phyloP scores from a whole-genome alignment of 306 rosid genomes.

The Pterocarpus macrocarpus region DNA sequence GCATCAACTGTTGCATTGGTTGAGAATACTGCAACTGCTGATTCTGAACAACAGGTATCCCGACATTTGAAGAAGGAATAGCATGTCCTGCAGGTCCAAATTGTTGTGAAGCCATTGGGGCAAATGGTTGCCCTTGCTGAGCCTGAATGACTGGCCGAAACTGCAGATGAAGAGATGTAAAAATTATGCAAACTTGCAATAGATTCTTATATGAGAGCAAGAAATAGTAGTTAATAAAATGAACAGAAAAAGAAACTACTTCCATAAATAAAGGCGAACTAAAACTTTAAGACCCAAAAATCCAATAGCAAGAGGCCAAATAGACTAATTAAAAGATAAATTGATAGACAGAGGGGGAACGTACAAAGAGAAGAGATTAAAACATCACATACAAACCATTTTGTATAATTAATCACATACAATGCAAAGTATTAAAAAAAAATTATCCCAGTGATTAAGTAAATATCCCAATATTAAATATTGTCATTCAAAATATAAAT shows the following conservation, averaged over 20 bases:
- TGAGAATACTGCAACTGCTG: conserved; percentile 87
- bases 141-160: conserved; percentile 79
- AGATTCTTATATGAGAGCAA: conserved; percentile 18
- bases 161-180: conserved; percentile 56
- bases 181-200: conserved; percentile 40
- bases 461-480: neutral
- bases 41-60: conserved; percentile 72
- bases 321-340: conserved; percentile 41
- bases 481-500: conserved; percentile 15
- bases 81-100: conserved; percentile 80
- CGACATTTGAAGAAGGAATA: conserved; percentile 69
- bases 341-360: neutral
- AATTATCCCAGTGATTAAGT: neutral
- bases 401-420: neutral
- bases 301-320: conserved; percentile 49
- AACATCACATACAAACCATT: conserved; percentile 10
- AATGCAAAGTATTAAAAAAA: neutral
- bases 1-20: conserved; percentile 79
- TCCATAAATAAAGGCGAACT: conserved; percentile 46
- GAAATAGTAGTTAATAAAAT: conserved; percentile 16
- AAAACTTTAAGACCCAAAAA: conserved; percentile 58
- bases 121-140: conserved; percentile 83
- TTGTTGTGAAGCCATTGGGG: conserved; percentile 70
- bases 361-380: neutral
- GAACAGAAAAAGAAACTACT: conserved; percentile 31